Base-by-base conservation (phyloP, 2,329 filamentous ascomycete species). In the Penicillium griseofulvum region DNA sequence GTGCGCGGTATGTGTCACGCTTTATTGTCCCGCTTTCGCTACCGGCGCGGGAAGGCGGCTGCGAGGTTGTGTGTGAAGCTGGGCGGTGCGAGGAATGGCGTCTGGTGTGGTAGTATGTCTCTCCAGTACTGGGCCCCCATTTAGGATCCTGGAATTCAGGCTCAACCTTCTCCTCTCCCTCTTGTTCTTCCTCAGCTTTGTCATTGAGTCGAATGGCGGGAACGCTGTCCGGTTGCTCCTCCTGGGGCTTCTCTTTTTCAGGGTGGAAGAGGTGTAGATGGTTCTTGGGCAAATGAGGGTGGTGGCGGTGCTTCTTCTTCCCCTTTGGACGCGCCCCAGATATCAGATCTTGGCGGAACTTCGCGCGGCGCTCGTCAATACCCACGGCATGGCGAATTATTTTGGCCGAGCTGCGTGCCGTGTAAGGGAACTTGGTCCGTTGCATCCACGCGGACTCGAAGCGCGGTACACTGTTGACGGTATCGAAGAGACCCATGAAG, bases 401-500 rank as follows among this genome's bases (percentile, higher is more conserved):
- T 48, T 73, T 77, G 5, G 81, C 81, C 4, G 80, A 80, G 60
- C 78, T 81, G 53, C 78, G 76, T 19, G 81, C 81, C 0, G 80
- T 82, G 50, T 76, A 76, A 0, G 88, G 88, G 39, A 91, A 91
- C 68, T 87, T 90, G 66, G 82, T 89, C 36, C 89, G 83, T 66
- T 90, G 83, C 87, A 93, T 92, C 74, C 75, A 80, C 6, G 78
- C 81, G 43, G 78, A 83, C 71, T 94, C 90, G 56, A 94, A 94
- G 3, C 83, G 80, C 1, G 89, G 88, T 0, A 92, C 88, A 14
- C 86, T 89, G 65, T 92, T 92, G 59, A 93, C 89, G 0, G 88
- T 91, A 63, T 93, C 89, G 59, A 93, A 94, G 0, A 94, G 79
- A 0, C 90, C 90, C 1, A 94, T 77, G 62, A 93, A 92, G 2